A percentile compares a stretch with the other conserved stretches of the same genome.
Conservation (phyloP, 441 rosid species). For the Populus hybrid region DNA sequence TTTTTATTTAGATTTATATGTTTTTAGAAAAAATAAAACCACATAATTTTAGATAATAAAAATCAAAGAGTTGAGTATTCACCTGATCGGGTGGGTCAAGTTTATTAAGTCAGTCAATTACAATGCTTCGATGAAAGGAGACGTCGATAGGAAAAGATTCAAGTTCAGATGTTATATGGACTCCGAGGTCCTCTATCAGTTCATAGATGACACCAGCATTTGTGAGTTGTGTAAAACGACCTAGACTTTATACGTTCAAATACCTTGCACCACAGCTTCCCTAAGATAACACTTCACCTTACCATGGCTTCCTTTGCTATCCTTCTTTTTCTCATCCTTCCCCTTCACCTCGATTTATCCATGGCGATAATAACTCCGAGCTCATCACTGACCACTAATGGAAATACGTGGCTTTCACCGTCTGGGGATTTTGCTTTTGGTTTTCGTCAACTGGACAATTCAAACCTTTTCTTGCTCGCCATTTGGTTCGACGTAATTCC, state of each 20-base stretch:
- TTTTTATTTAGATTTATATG: no score
- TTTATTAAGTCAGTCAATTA: no score
- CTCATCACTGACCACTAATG: slow-evolving; percentile 12
- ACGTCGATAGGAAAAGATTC: no score
- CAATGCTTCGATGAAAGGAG: no score
- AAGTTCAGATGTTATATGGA: no score
- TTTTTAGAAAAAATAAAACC: no score
- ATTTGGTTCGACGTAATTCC: slow-evolving; percentile 20
- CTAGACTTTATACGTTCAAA: neutral
- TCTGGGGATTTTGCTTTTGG: slow-evolving; percentile 23
- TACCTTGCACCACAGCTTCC: neutral
- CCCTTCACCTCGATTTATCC: neutral
- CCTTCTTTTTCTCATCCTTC: neutral
- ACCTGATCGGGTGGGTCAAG: no score
- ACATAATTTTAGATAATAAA: no score
- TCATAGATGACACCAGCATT: no score
- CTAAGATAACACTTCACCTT: neutral
- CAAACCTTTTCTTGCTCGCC: slow-evolving; percentile 16
- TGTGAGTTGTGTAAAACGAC: neutral
- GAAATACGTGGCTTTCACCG: slow-evolving; percentile 12
- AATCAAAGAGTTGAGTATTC: no score
- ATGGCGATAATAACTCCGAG: neutral
- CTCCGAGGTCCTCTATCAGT: no score
- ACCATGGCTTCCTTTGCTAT: neutral
- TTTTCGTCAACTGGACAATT: neutral